A percentile compares a stretch with the other conserved stretches of the same genome.
Conservation (phyloP, 345 rosid genomes). For the Eucalyptus fibrosa region DNA sequence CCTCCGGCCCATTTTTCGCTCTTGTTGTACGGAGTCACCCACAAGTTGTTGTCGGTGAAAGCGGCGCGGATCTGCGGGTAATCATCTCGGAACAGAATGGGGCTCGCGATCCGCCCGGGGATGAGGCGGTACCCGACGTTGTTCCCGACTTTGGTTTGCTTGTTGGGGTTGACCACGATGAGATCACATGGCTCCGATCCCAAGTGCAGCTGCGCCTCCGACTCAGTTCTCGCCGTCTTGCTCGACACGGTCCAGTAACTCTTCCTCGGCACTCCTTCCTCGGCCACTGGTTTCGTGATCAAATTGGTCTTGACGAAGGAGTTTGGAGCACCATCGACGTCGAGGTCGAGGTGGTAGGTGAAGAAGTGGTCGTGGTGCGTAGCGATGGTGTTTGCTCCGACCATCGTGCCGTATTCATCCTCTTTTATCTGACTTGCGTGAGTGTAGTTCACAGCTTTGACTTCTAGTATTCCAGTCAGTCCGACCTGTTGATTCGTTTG, state of each 20-base stretch:
- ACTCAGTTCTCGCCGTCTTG: conserved; percentile 54
- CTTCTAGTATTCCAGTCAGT: conserved; percentile 45
- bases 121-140: conserved; percentile 58
- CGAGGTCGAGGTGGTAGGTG: conserved; percentile 64
- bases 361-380: conserved; percentile 70
- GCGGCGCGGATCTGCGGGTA: conserved; percentile 53
- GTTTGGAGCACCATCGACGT: conserved; percentile 57
- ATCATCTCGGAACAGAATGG: conserved; percentile 43
- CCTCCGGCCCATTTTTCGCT: conserved; percentile 65
- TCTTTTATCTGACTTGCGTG: conserved; percentile 22
- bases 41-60: conserved; percentile 45
- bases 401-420: conserved; percentile 36
- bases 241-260: conserved; percentile 62
- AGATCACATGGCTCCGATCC: conserved; percentile 41
- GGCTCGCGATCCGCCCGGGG: conserved; percentile 26
- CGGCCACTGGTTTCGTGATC: conserved; percentile 12
- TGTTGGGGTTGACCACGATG: conserved; percentile 42
- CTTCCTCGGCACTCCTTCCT: conserved; percentile 29
- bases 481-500: conserved; percentile 24
- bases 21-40: conserved; percentile 55
- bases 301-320: conserved; percentile 49
- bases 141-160: conserved; percentile 50
- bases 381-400: conserved; percentile 53
- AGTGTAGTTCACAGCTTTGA: conserved; percentile 38
- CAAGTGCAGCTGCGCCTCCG: conserved; percentile 37